Evolutionary conservation across 2,329 filamentous ascomycete species (phyloP).

Genomic region (Pestalotiopsis fici): DNA sequence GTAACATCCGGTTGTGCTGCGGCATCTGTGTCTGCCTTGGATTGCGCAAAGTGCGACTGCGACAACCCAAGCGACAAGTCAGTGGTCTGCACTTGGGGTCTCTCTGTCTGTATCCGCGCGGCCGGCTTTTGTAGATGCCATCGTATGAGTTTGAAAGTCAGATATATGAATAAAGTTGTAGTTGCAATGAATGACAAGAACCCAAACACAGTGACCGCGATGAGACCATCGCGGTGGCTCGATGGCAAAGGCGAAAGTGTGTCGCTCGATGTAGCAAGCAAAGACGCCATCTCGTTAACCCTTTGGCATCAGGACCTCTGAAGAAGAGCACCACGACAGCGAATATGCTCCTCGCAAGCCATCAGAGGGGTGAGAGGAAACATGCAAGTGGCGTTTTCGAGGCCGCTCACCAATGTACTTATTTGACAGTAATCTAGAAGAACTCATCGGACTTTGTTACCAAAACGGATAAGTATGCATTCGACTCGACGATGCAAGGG

Average conservation of each 20-base stretch:
- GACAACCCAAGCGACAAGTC: conserved; percentile 5
- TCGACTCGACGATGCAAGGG: not conserved
- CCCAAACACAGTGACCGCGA: conserved; percentile 13
- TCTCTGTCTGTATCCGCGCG: not conserved
- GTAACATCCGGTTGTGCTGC: not conserved
- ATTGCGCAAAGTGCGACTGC: conserved; percentile 4
- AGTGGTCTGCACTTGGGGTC: not conserved
- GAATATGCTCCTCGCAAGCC: not conserved
- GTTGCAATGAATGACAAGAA: conserved; percentile 11
- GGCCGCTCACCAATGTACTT: not conserved
- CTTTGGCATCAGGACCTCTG: not conserved
- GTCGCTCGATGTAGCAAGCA: conserved; percentile 1
- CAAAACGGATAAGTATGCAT: not conserved
- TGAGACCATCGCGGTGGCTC: conserved; percentile 11
- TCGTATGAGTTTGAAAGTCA: conserved; percentile 11
- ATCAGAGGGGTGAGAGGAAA: not conserved
- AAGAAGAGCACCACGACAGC: not conserved
- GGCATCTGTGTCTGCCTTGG: not conserved
- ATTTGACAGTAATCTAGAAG: not conserved
- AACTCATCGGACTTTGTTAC: not conserved
- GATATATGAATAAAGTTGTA: conserved; percentile 10
- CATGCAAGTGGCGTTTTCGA: not conserved
- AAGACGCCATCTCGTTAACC: not conserved
- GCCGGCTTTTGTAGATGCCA: conserved; percentile 18
- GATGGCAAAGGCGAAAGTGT: not conserved